Base-by-base conservation (phyloP, 1,284 basidiomycete genomes). In the Agaricales sp. region DNA sequence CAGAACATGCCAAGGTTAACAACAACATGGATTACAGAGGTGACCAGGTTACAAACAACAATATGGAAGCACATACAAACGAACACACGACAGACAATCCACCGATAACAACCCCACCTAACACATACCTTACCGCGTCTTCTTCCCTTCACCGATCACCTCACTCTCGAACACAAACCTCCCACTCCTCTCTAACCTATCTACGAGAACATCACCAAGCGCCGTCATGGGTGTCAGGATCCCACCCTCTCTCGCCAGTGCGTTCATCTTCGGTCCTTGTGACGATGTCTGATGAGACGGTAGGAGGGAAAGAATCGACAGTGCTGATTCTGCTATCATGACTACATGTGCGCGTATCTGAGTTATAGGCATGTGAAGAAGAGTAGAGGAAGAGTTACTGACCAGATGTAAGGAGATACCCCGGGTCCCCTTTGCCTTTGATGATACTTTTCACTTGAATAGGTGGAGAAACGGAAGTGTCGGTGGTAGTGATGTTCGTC, bases 141-240 rank as follows among this genome's bases (percentile, higher is more conserved):
- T 41, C 39, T 20, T 41, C 16, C 39, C 39, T 16, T 51, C 51
- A 48, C 46, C 55, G 21, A 74, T 53, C 22, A 80, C 62, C 51
- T 68, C 64, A 55, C 71, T 78, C 46, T 75, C 70, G 55, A 86
- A 77, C 47, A 71, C 61, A 45, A 87, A 74, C 24, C 65, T 61
- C 1, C 74, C 78, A 13, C 70, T 76, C 20, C 68, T 68, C 54
- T 72, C 67, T 50, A 94, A 63, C 18, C 89, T 71, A 54, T 78
- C 71, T 13, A 90, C 66, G 47, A 92, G 60, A 2, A 76, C 75
- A 52, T 84, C 78, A 13, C 90, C 91, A 49, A 92, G 75, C 1
- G 86, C 87, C 1, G 78, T 79, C 57, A 82, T 76, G 0, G 89
- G 80, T 1, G 91, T 94, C 45, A 93, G 68, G 1, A 92, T 66